phyloP scores from a whole-genome alignment of 1,284 basidiomycete species.

The Macrocystidia cucumis region DNA sequence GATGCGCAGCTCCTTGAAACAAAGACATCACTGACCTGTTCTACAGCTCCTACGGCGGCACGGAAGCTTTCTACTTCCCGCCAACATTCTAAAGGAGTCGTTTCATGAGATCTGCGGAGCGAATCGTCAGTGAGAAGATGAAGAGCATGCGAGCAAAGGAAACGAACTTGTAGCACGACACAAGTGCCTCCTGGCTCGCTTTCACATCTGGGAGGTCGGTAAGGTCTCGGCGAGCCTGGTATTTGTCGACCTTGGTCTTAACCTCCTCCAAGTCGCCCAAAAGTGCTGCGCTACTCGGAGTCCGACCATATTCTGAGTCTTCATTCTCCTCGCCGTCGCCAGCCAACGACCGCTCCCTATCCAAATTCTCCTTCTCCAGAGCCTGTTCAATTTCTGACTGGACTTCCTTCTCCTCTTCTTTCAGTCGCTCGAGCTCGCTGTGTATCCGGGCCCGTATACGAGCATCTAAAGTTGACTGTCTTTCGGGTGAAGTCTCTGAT shows the following conservation, averaged over 20 bases:
- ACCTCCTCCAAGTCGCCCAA: conserved; percentile 71
- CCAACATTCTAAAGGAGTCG: conserved; percentile 70
- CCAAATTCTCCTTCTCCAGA: conserved; percentile 75
- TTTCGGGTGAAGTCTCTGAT: conserved; percentile 49
- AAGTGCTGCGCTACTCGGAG: conserved; percentile 54
- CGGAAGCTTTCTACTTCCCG: conserved; percentile 71
- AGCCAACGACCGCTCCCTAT: conserved; percentile 52
- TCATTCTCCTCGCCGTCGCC: conserved; percentile 26
- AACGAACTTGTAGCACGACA: conserved; percentile 68
- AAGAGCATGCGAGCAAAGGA: conserved; percentile 4
- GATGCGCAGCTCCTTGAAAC: too few species aligned
- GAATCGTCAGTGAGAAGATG: conserved; percentile 5
- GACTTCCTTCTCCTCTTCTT: conserved; percentile 58
- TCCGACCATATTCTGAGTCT: conserved; percentile 27
- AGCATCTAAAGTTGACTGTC: conserved; percentile 64
- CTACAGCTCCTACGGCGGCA: conserved; percentile 56
- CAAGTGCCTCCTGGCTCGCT: conserved; percentile 49
- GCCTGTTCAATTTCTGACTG: conserved; percentile 60
- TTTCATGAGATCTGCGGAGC: conserved; percentile 43
- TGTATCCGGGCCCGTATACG: conserved; percentile 63
- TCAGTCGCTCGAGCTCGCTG: conserved; percentile 53
- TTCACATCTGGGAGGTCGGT: conserved; percentile 50
- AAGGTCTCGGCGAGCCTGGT: conserved; percentile 50
- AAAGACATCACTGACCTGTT: conserved; percentile 32
- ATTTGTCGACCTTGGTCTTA: conserved; percentile 64